These are phyloP conservation scores for Tagetes patula DNA, from an alignment of 129 eudicot genomes.

Conservation along the genomic window DNA sequence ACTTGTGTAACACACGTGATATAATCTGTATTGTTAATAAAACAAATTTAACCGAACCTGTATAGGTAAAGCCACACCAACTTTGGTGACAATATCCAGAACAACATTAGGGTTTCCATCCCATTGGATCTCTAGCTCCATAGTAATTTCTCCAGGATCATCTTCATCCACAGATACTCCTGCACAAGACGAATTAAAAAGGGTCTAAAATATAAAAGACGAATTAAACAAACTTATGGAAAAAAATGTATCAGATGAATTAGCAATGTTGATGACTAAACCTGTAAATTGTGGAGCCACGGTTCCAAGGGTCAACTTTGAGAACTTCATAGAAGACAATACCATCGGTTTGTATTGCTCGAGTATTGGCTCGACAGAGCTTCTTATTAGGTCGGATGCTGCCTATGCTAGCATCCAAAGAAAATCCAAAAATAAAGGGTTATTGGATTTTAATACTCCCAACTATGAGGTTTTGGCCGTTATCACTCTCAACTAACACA, in stretches of 20 bases:
- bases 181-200: slow-evolving; percentile 26
- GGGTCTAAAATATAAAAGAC: neutral
- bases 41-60: slow-evolving; percentile 48
- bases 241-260: neutral
- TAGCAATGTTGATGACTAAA: slow-evolving; percentile 18
- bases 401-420: slow-evolving; percentile 61
- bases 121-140: slow-evolving; percentile 97
- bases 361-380: slow-evolving; percentile 86
- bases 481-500: too few species aligned
- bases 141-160: slow-evolving; percentile 50
- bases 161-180: slow-evolving; percentile 72
- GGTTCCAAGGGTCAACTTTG: slow-evolving; percentile 88
- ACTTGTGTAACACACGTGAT: too few species aligned
- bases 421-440: slow-evolving; percentile 12
- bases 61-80: slow-evolving; percentile 85
- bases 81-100: slow-evolving; percentile 65
- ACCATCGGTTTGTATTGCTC: slow-evolving; percentile 80
- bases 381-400: slow-evolving; percentile 83
- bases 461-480: too few species aligned
- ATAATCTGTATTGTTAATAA: neutral
- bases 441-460: too few species aligned
- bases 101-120: slow-evolving; percentile 87
- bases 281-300: slow-evolving; percentile 97
- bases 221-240: slow-evolving; percentile 47
- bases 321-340: slow-evolving; percentile 66